A percentile compares a stretch with the other conserved stretches of the same genome.
Conservation (phyloP, 257 asterid genomes). For the Capsicum chinense region DNA sequence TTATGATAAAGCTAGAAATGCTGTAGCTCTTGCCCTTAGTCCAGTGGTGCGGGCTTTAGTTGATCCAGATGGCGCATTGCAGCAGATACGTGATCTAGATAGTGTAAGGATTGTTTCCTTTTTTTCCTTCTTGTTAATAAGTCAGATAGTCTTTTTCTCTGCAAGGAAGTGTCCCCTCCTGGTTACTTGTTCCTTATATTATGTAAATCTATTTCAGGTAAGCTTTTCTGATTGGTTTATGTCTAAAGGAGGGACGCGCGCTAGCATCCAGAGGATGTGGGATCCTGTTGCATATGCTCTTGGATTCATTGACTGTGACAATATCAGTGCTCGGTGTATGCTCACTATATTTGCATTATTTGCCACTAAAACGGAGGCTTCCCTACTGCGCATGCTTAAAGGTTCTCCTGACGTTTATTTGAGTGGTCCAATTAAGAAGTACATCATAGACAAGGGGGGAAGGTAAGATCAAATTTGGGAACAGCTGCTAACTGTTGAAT, state of each 20-base stretch:
- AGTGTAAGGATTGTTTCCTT: conserved; percentile 52
- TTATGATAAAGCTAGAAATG: conserved; percentile 94
- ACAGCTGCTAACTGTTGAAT: conserved; percentile 4
- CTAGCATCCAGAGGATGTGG: conserved; percentile 98
- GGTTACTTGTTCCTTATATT: conserved; percentile 34
- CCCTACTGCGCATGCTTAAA: conserved; percentile 96
- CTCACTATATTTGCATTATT: conserved; percentile 93
- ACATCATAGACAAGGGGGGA: conserved; percentile 90
- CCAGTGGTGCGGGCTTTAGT: conserved; percentile 98
- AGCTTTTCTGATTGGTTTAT: conserved; percentile 98
- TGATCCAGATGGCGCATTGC: conserved; percentile 97
- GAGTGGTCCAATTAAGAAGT: conserved; percentile 91
- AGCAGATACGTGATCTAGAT: conserved; percentile 75
- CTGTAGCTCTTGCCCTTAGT: conserved; percentile 97
- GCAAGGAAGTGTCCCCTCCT: conserved; percentile 12
- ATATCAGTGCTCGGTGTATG: conserved; percentile 99
- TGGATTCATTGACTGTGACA: conserved; percentile 96
- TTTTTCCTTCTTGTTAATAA: conserved; percentile 12
- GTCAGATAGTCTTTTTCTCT: not conserved
- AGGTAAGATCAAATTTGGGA: conserved; percentile 52
- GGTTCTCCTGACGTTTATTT: conserved; percentile 97
- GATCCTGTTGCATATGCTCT: conserved; percentile 99
- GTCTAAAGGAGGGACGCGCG: conserved; percentile 95
- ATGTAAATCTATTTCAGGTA: conserved; percentile 54
- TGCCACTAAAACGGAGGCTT: conserved; percentile 99